Conservation (phyloP, 306 rosid species). For the Chamaecrista fasciculata region DNA sequence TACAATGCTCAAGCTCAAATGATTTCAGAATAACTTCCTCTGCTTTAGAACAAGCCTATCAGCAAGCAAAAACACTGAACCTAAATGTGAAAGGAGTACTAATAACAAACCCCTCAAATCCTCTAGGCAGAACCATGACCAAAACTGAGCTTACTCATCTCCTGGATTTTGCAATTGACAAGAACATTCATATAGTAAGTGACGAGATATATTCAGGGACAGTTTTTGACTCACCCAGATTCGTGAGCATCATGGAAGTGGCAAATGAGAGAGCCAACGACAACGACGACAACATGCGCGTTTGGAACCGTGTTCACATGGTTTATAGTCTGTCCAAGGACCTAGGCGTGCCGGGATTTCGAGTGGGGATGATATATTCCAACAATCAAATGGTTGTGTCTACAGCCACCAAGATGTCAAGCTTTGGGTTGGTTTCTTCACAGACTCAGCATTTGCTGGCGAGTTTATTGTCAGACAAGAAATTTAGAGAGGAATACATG, state of each 20-base stretch:
- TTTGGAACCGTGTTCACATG: background rate
- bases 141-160: constrained; percentile 43
- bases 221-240: constrained; percentile 6
- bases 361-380: constrained; percentile 77
- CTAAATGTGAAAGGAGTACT: constrained; percentile 71
- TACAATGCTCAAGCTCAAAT: constrained; percentile 68
- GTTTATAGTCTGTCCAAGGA: constrained; percentile 11
- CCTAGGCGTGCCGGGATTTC: constrained; percentile 12
- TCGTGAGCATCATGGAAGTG: constrained; percentile 7
- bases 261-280: background rate
- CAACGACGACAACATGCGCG: no score
- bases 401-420: constrained; percentile 71
- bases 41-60: constrained; percentile 61
- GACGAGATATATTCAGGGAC: constrained; percentile 77
- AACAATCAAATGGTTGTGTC: constrained; percentile 34
- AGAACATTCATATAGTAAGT: constrained; percentile 62
- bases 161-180: background rate
- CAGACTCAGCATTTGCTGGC: constrained; percentile 74
- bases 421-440: constrained; percentile 76
- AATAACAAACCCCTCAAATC: constrained; percentile 82
- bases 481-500: background rate
- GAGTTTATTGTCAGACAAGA: constrained; percentile 41
- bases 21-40: constrained; percentile 62
- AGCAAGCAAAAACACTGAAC: constrained; percentile 41
- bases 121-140: constrained; percentile 70